Conservation (phyloP, 2,329 filamentous ascomycete genomes). For the Trichoderma breve region DNA sequence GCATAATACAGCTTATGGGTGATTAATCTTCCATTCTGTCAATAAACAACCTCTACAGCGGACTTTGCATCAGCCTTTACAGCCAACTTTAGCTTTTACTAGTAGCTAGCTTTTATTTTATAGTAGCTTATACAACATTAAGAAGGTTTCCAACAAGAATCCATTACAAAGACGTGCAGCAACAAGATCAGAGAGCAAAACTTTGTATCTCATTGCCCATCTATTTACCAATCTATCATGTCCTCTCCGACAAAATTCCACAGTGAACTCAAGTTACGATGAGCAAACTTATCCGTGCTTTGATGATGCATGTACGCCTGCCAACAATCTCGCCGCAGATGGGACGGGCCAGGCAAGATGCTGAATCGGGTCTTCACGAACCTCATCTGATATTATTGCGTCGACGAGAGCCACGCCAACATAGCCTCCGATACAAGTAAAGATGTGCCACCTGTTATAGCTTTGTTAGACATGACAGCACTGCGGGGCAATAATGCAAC, state of each 20-base stretch:
- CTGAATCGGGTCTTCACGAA: slow-evolving; percentile 30
- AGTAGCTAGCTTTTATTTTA: too few relatives aligned
- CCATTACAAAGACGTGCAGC: too few relatives aligned
- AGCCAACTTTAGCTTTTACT: too few relatives aligned
- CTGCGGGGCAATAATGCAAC: too few relatives aligned
- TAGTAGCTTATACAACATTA: too few relatives aligned
- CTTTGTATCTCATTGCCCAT: too few relatives aligned
- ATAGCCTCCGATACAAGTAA: slow-evolving; percentile 43
- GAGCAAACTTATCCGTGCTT: neutral
- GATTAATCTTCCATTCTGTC: too few relatives aligned
- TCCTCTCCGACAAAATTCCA: neutral
- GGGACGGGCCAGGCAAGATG: slow-evolving; percentile 38
- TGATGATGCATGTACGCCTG: neutral
- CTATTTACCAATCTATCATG: neutral
- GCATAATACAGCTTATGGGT: too few relatives aligned
- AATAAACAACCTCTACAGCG: too few relatives aligned
- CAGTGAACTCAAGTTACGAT: neutral
- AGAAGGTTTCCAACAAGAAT: too few relatives aligned
- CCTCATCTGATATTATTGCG: slow-evolving; percentile 35
- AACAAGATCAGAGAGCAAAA: too few relatives aligned
- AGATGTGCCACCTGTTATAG: slow-evolving; percentile 38
- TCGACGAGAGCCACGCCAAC: slow-evolving; percentile 40
- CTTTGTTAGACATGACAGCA: slow-evolving; percentile 19
- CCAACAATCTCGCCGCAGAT: slow-evolving; percentile 18
- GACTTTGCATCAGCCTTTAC: too few relatives aligned